phyloP scores from a whole-genome alignment of 169 alveolate genomes.

The Eimeria zaria region DNA sequence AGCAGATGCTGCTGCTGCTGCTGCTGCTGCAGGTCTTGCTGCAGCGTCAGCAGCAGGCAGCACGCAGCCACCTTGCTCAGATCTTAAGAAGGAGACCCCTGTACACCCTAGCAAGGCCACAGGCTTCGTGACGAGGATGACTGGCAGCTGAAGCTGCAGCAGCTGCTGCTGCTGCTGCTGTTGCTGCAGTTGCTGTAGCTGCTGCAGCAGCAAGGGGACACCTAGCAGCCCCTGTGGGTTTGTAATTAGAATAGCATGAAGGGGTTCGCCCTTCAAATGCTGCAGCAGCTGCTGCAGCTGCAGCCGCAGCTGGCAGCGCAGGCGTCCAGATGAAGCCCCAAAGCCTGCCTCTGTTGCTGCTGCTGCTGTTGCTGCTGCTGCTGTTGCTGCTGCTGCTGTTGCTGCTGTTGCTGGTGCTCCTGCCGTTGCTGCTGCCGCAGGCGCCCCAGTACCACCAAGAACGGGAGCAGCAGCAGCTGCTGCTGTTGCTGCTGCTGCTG shows the following conservation, averaged over 20 bases:
- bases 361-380: conserved; percentile 43
- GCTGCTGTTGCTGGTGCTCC: background rate
- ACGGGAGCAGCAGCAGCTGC: conserved; percentile 16
- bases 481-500: conserved; percentile 38
- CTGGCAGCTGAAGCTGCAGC: conserved; percentile 43
- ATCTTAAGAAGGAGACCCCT: conserved; percentile 28
- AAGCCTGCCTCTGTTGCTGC: conserved; percentile 33
- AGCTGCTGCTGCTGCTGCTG: conserved; percentile 34
- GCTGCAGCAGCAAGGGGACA: conserved; percentile 63
- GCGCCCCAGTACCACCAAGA: too few relatives aligned
- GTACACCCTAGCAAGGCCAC: conserved; percentile 33
- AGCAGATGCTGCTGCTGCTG: conserved; percentile 8
- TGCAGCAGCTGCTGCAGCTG: conserved; percentile 66
- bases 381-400: conserved; percentile 16
- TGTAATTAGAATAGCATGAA: conserved; percentile 59
- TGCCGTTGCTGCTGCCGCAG: too few relatives aligned
- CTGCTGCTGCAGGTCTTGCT: background rate
- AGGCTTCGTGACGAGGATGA: conserved; percentile 68
- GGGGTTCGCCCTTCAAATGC: background rate
- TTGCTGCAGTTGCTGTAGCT: conserved; percentile 43
- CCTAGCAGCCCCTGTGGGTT: conserved; percentile 75
- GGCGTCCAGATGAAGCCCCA: background rate
- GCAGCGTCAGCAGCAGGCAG: conserved; percentile 32
- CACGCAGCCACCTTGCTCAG: background rate
- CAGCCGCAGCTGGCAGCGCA: conserved; percentile 12